A percentile compares a stretch with the other conserved stretches of the same genome.
These are phyloP conservation scores for Kodamaea sp. DNA, from an alignment of 1,139 yeast genomes.

Conservation along the genomic window DNA sequence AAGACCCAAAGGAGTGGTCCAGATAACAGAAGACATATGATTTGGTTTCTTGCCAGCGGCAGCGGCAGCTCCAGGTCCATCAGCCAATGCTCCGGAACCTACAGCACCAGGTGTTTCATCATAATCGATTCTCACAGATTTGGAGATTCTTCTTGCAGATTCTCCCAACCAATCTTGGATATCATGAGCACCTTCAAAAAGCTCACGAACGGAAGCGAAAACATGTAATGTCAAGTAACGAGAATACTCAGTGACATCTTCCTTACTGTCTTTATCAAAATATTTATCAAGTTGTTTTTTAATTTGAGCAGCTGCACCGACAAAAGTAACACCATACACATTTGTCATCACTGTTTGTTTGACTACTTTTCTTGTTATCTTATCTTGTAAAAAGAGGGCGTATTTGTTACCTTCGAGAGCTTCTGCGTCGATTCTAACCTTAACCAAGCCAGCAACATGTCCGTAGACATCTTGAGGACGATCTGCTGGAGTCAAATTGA, in stretches of 20 bases:
- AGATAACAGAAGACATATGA: conserved; percentile 83
- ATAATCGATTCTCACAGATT: conserved; percentile 67
- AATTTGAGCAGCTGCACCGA: conserved; percentile 91
- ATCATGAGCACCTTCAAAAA: conserved; percentile 88
- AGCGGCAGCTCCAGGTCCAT: conserved; percentile 5
- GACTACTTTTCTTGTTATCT: conserved; percentile 80
- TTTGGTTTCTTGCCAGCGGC: conserved; percentile 42
- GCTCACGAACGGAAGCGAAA: conserved; percentile 76
- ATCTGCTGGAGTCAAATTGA: conserved; percentile 76
- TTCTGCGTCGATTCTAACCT: conserved; percentile 54
- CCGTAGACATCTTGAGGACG: conserved; percentile 90
- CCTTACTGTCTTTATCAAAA: conserved; percentile 43
- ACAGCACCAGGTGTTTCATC: conserved; percentile 17
- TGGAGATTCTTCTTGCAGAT: conserved; percentile 76
- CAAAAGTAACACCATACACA: conserved; percentile 94
- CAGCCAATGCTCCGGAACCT: no score
- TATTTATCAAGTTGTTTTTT: conserved; percentile 54
- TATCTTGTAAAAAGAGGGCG: conserved; percentile 55
- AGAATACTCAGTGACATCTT: conserved; percentile 44
- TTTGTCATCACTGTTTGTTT: conserved; percentile 98
- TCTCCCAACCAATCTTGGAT: conserved; percentile 97
- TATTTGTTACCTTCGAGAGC: conserved; percentile 52
- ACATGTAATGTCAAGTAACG: conserved; percentile 75
- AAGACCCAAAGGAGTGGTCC: conserved; percentile 95
- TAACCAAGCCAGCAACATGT: conserved; percentile 75